Base-by-base conservation (phyloP, 257 asterid genomes). In the Misopates orontium region DNA sequence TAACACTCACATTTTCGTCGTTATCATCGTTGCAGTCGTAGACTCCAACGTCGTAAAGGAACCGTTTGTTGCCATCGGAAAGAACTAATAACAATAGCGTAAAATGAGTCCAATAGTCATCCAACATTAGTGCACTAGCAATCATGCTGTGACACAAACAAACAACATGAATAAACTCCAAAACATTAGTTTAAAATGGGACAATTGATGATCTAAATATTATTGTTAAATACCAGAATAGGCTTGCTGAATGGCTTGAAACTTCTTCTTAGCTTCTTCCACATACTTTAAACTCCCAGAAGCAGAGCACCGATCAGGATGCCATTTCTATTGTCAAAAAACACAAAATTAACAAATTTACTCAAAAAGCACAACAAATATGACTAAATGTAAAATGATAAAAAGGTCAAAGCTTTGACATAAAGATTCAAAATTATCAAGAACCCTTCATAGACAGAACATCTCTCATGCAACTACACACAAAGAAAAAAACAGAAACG, bases 201-300 rank as follows among this genome's bases (percentile, higher is more conserved):
- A n/a, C n/a, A n/a, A n/a, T n/a, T n/a, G n/a, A n/a, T n/a, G n/a
- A n/a, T n/a, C n/a, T n/a, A n/a, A n/a, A n/a, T n/a, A n/a, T n/a
- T n/a, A n/a, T n/a, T n/a, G n/a, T n/a, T n/a, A n/a, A n/a, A n/a
- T 71, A 88, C 98, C 98, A 64, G 96, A 83, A 78, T 91, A 91
- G 24, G 98, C 98, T 79, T 86, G 86, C 63, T 91, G 98, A 74
- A 91, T 79, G 20, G 83, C 80, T 78, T 91, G 98, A 71, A 91
- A 88, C 69, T 85, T 86, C 79, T 69, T 85, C 80, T 91, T 91
- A 8, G 96, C 95, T 51, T 88, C 98, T 18, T 88, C 98, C 57
- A 80, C 70, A 14, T 66, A 41, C 71, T 75, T 83, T 0, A 76
- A 53, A 72, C 71, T 82, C 48, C 94, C 97, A 0, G 83, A 60